phyloP scores from a whole-genome alignment of 306 rosid species.

The Begonia peltatifolia region DNA sequence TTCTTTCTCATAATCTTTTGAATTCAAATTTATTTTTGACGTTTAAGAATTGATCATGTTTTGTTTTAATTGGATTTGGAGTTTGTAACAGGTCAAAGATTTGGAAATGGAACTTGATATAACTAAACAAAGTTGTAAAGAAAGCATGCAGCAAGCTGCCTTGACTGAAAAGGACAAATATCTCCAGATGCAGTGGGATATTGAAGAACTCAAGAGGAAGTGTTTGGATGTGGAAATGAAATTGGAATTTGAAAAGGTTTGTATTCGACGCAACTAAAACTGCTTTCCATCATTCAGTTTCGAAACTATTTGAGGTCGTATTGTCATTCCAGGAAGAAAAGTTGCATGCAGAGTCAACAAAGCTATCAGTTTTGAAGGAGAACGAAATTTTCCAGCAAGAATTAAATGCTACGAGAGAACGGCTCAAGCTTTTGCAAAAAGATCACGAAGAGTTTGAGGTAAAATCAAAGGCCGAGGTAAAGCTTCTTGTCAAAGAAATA shows the following conservation, averaged over 20 bases:
- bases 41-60: background rate
- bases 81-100: constrained; percentile 58
- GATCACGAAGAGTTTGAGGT: constrained; percentile 54
- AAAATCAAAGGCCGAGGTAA: constrained; percentile 75
- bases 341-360: constrained; percentile 41
- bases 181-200: constrained; percentile 87
- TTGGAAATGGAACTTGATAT: constrained; percentile 89
- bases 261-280: constrained; percentile 12
- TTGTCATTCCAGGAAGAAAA: constrained; percentile 57
- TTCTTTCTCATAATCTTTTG: background rate
- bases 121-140: constrained; percentile 48
- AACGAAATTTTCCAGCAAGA: constrained; percentile 55
- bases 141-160: constrained; percentile 65
- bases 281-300: background rate
- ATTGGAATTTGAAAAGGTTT: constrained; percentile 59
- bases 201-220: constrained; percentile 61
- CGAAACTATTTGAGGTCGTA: too few species aligned
- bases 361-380: constrained; percentile 48
- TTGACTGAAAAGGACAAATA: constrained; percentile 58
- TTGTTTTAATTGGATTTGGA: background rate
- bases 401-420: constrained; percentile 50
- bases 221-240: constrained; percentile 58
- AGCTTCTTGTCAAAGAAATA: constrained; percentile 75
- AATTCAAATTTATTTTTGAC: background rate
- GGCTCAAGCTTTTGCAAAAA: constrained; percentile 50